A percentile compares a stretch with the other conserved stretches of the same genome.
phyloP scores from a whole-genome alignment of 306 rosid species.

The Pterocarpus macrocarpus region DNA sequence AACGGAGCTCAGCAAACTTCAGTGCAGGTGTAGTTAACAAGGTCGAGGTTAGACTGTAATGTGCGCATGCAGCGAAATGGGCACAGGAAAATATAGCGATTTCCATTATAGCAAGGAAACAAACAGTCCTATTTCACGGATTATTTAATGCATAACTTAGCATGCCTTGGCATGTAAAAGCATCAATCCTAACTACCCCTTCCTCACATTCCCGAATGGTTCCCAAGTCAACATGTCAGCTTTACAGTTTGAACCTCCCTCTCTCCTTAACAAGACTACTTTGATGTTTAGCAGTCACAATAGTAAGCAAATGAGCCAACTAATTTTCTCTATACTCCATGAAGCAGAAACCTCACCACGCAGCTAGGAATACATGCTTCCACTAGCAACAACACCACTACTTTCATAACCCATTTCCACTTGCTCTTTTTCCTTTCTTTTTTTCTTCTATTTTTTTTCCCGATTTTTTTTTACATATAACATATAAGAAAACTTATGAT shows the following conservation, averaged over 20 bases:
- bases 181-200: constrained; percentile 76
- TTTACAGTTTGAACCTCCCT: constrained; percentile 76
- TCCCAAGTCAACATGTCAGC: constrained; percentile 80
- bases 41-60: constrained; percentile 15
- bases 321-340: constrained; percentile 57
- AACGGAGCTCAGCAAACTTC: not conserved
- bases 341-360: constrained; percentile 66
- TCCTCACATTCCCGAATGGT: constrained; percentile 59
- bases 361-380: constrained; percentile 60
- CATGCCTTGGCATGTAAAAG: constrained; percentile 69
- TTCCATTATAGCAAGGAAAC: constrained; percentile 64
- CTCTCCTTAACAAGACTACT: constrained; percentile 55
- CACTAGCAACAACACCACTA: constrained; percentile 62
- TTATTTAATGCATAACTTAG: constrained; percentile 70
- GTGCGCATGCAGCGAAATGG: constrained; percentile 38
- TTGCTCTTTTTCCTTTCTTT: constrained; percentile 12
- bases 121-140: constrained; percentile 59
- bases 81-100: constrained; percentile 54
- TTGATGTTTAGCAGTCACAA: constrained; percentile 48
- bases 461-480: constrained; percentile 50
- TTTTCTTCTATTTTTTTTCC: not conserved
- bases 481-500: constrained; percentile 52
- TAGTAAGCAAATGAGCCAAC: constrained; percentile 57
- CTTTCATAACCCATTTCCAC: constrained; percentile 52
- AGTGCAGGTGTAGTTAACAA: constrained; percentile 21